phyloP scores from a whole-genome alignment of 1,284 basidiomycete genomes.

The Sanghuangporus sanghuang region DNA sequence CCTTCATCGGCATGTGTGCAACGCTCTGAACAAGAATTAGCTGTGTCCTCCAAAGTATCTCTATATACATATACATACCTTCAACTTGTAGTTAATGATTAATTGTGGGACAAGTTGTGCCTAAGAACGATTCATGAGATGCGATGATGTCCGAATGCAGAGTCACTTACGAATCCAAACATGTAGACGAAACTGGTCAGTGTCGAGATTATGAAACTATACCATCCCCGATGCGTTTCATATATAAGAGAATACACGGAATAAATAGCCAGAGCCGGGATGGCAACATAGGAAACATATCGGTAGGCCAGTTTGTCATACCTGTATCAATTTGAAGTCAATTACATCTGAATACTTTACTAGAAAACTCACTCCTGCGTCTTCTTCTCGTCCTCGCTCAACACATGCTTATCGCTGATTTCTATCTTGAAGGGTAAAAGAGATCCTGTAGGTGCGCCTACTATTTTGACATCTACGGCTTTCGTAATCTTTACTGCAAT shows the following conservation, averaged over 20 bases:
- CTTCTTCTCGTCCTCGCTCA: conserved; percentile 92
- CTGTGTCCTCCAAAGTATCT: conserved; percentile 22
- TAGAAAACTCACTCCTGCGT: conserved; percentile 80
- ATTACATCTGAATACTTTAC: neutral
- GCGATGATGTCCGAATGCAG: neutral
- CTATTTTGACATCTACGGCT: conserved; percentile 79
- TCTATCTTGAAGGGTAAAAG: conserved; percentile 75
- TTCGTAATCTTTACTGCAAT: conserved; percentile 59
- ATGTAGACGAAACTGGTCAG: conserved; percentile 89
- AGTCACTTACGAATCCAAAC: conserved; percentile 86
- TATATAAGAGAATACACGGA: conserved; percentile 89
- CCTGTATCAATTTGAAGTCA: conserved; percentile 31
- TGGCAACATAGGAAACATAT: conserved; percentile 84
- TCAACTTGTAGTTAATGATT: conserved; percentile 95
- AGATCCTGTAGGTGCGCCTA: conserved; percentile 53
- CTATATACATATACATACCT: conserved; percentile 46
- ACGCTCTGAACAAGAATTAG: conserved; percentile 53
- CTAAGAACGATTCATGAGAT: conserved; percentile 31
- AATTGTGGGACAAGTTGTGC: conserved; percentile 89
- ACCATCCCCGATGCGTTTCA: conserved; percentile 90
- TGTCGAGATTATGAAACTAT: conserved; percentile 88
- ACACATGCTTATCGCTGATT: conserved; percentile 89
- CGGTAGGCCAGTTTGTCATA: conserved; percentile 86
- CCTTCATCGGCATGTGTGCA: conserved; percentile 93
- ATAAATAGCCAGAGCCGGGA: conserved; percentile 83